Evolutionary conservation across 768 basidiomycete species (phyloP).

Genomic region (Psilocybe azurescens): DNA sequence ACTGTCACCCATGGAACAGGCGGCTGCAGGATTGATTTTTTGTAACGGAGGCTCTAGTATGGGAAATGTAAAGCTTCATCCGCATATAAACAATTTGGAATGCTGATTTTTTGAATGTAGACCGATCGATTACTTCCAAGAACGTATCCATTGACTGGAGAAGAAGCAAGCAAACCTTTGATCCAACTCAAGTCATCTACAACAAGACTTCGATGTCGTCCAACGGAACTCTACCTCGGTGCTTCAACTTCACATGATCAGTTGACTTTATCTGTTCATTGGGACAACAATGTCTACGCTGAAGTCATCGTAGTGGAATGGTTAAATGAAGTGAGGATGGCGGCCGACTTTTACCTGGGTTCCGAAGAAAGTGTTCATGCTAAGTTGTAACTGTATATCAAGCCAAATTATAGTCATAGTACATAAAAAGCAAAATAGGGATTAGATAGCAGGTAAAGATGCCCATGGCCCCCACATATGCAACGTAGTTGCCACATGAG

Average conservation of each 20-base stretch:
- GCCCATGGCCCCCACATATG: constrained; percentile 74
- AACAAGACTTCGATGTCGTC: constrained; percentile 43
- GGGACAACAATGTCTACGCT: constrained; percentile 53
- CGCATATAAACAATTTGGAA: too few relatives aligned
- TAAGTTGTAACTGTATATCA: constrained; percentile 9
- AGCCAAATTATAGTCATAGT: neutral
- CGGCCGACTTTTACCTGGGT: constrained; percentile 37
- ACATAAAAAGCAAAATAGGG: constrained; percentile 4
- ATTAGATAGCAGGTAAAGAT: constrained; percentile 8
- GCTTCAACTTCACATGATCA: constrained; percentile 37
- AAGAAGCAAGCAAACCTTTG: constrained; percentile 9
- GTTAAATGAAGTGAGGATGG: constrained; percentile 47
- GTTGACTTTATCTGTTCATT: constrained; percentile 40
- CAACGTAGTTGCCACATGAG: constrained; percentile 63
- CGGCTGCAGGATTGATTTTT: constrained; percentile 27
- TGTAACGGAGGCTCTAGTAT: constrained; percentile 41
- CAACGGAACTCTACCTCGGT: constrained; percentile 53
- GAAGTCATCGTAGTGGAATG: constrained; percentile 47
- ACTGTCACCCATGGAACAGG: constrained; percentile 34
- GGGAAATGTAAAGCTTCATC: constrained; percentile 41
- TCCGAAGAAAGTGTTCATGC: constrained; percentile 7
- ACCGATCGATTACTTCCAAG: constrained; percentile 38
- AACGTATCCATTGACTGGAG: constrained; percentile 35
- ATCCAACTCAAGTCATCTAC: constrained; percentile 25
- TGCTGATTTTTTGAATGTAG: constrained; percentile 23